A percentile compares a stretch with the other conserved stretches of the same genome.
These are phyloP conservation scores for Gastrolobium villosum DNA, from an alignment of 306 rosid genomes.

Conservation along the genomic window DNA sequence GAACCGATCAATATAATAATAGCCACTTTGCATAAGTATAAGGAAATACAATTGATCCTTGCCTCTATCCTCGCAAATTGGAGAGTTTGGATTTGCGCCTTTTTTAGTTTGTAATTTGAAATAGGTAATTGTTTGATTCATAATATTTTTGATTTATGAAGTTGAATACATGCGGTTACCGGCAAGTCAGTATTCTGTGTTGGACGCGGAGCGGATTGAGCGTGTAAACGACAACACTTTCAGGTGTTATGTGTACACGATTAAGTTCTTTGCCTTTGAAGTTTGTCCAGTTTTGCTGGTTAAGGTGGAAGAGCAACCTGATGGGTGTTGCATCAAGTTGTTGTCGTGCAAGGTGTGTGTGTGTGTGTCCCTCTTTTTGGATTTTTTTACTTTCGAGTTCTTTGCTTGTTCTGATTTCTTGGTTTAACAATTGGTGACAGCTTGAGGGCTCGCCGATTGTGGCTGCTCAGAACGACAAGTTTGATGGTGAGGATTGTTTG, in stretches of 20 bases:
- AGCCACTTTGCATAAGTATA: too few species aligned
- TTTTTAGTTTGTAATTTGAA: not conserved
- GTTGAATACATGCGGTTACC: slow-evolving; percentile 95
- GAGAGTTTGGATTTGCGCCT: too few species aligned
- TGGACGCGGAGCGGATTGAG: slow-evolving; percentile 98
- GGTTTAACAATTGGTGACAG: slow-evolving; percentile 52
- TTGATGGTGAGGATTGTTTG: slow-evolving; percentile 68
- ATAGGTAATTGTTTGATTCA: not conserved
- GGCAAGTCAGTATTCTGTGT: slow-evolving; percentile 95
- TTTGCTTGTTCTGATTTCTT: slow-evolving; percentile 35
- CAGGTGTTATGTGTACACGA: slow-evolving; percentile 82
- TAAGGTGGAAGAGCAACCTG: slow-evolving; percentile 81
- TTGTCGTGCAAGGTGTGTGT: slow-evolving; percentile 87
- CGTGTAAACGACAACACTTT: slow-evolving; percentile 86
- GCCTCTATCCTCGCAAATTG: too few species aligned
- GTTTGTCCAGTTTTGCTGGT: slow-evolving; percentile 93
- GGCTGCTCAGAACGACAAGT: slow-evolving; percentile 91
- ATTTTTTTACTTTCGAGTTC: not conserved
- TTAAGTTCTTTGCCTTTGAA: slow-evolving; percentile 88
- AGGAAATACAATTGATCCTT: too few species aligned
- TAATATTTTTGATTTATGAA: slow-evolving; percentile 22
- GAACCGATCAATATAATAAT: too few species aligned
- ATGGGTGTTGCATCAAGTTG: slow-evolving; percentile 89
- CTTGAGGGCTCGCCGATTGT: slow-evolving; percentile 91
- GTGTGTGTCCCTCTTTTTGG: not conserved